phyloP scores from a whole-genome alignment of 164 flowering plant genomes.

The Sedum album region DNA sequence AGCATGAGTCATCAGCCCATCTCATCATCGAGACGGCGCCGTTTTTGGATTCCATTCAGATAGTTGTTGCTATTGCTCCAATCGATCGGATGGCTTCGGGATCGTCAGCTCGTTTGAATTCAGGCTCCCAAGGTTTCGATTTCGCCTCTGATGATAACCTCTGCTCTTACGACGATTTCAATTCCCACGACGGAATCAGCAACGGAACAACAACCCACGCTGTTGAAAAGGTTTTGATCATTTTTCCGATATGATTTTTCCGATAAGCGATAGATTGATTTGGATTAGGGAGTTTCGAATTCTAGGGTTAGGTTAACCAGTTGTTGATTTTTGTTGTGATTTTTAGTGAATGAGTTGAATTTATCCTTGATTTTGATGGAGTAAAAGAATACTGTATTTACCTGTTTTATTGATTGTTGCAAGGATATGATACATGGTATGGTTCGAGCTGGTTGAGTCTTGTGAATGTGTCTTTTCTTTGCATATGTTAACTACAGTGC shows the following conservation, averaged over 20 bases:
- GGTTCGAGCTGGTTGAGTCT: no score
- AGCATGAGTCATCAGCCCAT: no score
- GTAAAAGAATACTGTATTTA: no score
- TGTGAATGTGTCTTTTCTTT: no score
- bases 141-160: background rate
- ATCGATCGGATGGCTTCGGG: background rate
- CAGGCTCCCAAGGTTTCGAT: background rate
- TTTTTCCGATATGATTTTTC: background rate
- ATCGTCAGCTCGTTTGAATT: background rate
- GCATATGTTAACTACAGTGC: no score
- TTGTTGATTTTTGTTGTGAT: no score
- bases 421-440: no score
- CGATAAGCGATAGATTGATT: background rate
- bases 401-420: background rate
- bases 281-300: background rate
- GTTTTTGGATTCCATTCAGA: no score
- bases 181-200: background rate
- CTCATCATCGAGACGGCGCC: no score
- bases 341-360: no score
- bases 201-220: background rate
- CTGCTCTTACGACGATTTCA: background rate
- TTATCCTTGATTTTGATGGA: no score
- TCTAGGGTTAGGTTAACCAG: background rate
- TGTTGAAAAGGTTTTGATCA: background rate
- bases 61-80: no score